Base-by-base conservation (phyloP, 2,329 filamentous ascomycete genomes). In the Talaromyces marneffei region DNA sequence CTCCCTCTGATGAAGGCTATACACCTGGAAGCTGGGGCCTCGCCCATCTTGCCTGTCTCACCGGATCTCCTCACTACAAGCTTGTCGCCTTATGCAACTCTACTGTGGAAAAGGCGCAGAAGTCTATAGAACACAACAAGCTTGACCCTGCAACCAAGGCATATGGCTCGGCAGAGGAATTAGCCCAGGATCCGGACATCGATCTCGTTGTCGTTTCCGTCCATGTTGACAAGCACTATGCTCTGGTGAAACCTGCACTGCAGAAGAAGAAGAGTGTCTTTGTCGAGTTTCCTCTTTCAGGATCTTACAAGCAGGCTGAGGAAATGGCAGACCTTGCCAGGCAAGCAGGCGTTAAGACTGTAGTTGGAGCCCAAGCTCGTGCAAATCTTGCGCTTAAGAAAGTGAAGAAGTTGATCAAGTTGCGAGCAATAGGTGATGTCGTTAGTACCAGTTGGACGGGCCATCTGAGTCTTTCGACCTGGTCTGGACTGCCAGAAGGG, bases 21-120 rank as follows among this genome's bases (percentile, higher is more conserved):
- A 55, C 56, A 3, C 27, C 56, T 31, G 60, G 60, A 9, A 62
- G 27, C 37, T 62, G 60, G 60, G 56, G 60, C 2, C 55, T 59
- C 23, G 20, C 29, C n/a, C 60, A 62, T 23, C 60, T 62, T 16
- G 31, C 55, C 16, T 25, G 44, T 37, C 39, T 62, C 10, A 8
- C 31, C 27, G 46, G 7, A 16, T 62, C 60, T 16, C 60, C 56
- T 2, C 55, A 62, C 20, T 62, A 62, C 60, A 55, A 56, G n/a
- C 55, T 62, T 33, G 56, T 59, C 18, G 60, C 60, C 4, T 39
- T 62, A 9, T 59, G 55, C 48, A 62, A 62, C 25, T 62, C 60
- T 10, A 59, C 60, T 3, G 48, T 40, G 9, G 56, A 62, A 42
- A 59, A 59, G 25, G 55, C 60, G 1, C 46, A 50, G 20, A 62